Conservation (phyloP, 129 eudicot genomes). For the Flaveria sonorensis region DNA sequence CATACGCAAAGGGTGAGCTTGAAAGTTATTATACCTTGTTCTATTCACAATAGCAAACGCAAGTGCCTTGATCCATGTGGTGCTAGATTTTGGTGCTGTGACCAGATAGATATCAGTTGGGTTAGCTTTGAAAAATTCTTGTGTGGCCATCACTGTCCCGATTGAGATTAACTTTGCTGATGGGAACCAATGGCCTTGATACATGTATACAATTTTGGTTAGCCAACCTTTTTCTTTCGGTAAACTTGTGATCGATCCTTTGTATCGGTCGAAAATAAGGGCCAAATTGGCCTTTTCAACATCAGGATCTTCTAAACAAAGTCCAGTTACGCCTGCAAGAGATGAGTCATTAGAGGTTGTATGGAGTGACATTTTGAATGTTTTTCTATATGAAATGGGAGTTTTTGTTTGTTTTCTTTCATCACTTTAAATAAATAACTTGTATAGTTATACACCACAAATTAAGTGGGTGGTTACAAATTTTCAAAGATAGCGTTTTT, state of each 20-base stretch:
- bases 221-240: slow-evolving; percentile 41
- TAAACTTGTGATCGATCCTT: not conserved
- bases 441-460: too few species aligned
- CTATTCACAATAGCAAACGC: slow-evolving; percentile 35
- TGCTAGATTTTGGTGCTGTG: slow-evolving; percentile 43
- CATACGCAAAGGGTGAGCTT: slow-evolving; percentile 36
- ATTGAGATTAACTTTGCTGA: slow-evolving; percentile 21
- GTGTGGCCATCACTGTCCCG: slow-evolving; percentile 12
- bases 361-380: not conserved
- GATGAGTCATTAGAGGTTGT: not conserved
- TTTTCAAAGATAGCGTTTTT: too few species aligned
- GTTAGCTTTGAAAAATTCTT: slow-evolving; percentile 35
- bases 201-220: slow-evolving; percentile 23
- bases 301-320: not conserved
- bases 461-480: too few species aligned
- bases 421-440: too few species aligned
- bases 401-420: too few species aligned
- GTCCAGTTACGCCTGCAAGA: not conserved
- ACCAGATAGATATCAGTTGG: slow-evolving; percentile 45
- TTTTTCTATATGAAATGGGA: too few species aligned
- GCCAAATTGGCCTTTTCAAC: not conserved
- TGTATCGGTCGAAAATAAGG: not conserved
- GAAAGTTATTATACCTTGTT: not conserved
- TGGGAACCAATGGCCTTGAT: slow-evolving; percentile 47
- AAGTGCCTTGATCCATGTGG: slow-evolving; percentile 60